Percentiles rank a stretch among this genome's conserved stretches.
Conservation (phyloP, 352 stramenopile species). For the Globisporangium nagaii region DNA sequence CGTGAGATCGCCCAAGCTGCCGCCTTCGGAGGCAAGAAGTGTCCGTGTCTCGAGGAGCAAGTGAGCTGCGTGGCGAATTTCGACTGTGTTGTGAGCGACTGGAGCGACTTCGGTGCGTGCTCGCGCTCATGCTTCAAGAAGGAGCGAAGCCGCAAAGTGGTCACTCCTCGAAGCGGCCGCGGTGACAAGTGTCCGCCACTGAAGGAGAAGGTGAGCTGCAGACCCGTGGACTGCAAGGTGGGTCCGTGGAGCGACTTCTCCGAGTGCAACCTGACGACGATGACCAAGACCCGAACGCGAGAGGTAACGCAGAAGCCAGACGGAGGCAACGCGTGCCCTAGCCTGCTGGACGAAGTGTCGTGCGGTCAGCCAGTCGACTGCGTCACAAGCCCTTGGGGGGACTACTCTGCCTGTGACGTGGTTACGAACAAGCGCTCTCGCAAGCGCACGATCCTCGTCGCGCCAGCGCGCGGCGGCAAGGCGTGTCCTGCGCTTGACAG, state of each 20-base stretch:
- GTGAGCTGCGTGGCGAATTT: conserved; percentile 32
- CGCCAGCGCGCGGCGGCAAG: conserved; percentile 27
- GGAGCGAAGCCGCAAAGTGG: conserved; percentile 30
- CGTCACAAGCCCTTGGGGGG: conserved; percentile 39
- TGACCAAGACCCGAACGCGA: conserved; percentile 33
- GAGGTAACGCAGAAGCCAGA: conserved; percentile 19
- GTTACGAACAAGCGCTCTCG: conserved; percentile 22
- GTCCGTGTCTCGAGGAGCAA: conserved; percentile 27
- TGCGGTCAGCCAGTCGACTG: conserved; percentile 42
- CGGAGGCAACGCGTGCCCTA: conserved; percentile 36
- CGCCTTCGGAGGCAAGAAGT: conserved; percentile 29
- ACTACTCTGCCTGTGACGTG: conserved; percentile 29
- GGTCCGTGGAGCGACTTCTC: conserved; percentile 39
- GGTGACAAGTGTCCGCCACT: conserved; percentile 33
- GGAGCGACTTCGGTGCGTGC: conserved; percentile 32
- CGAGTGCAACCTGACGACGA: conserved; percentile 21
- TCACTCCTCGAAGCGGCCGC: conserved; percentile 20
- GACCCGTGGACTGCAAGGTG: conserved; percentile 40
- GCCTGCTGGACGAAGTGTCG: conserved; percentile 18
- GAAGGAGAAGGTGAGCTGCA: conserved; percentile 28
- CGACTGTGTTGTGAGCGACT: conserved; percentile 61
- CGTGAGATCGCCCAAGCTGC: conserved; percentile 28
- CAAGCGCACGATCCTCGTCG: conserved; percentile 29
- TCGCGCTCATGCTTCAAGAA: conserved; percentile 24
- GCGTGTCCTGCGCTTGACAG: conserved; percentile 32